These are phyloP conservation scores for Glutinoglossum americanum DNA, from an alignment of 495 filamentous ascomycete species.

Conservation along the genomic window DNA sequence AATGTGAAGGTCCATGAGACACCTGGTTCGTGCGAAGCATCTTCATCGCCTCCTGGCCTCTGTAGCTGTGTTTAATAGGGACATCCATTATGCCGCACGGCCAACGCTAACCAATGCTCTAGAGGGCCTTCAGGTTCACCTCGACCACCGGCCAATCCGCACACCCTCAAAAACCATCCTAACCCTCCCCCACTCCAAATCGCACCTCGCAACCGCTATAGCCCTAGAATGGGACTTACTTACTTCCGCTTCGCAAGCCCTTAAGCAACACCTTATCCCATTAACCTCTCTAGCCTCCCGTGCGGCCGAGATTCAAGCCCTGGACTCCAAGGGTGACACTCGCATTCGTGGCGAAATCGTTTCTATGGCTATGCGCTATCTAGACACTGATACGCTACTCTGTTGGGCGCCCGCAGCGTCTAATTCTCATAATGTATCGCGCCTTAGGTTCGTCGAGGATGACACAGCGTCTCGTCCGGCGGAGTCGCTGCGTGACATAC, in stretches of 20 bases:
- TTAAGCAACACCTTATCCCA: conserved; percentile 62
- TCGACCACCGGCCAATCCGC: conserved; percentile 64
- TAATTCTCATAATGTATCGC: not conserved
- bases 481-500: conserved; percentile 47
- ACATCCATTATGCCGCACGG: not conserved
- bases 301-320: conserved; percentile 51
- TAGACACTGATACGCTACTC: conserved; percentile 82
- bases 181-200: conserved; percentile 48
- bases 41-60: not conserved
- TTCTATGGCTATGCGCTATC: conserved; percentile 52
- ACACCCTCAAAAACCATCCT: conserved; percentile 50
- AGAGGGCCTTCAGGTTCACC: conserved; percentile 50
- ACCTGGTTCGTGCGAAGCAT: conserved; percentile 21
- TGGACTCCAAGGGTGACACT: conserved; percentile 30
- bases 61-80: not conserved
- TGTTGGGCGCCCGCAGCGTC: conserved; percentile 56
- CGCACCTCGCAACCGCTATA: conserved; percentile 63
- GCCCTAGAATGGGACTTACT: conserved; percentile 87
- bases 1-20: conserved; percentile 42
- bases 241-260: conserved; percentile 52
- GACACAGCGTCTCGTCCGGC: conserved; percentile 12
- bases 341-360: conserved; percentile 35
- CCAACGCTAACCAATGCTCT: not conserved
- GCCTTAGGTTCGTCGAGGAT: conserved; percentile 17
- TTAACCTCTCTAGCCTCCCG: conserved; percentile 69